phyloP scores from a whole-genome alignment of 2,329 filamentous ascomycete species.

The Pseudohalonectria lignicola region DNA sequence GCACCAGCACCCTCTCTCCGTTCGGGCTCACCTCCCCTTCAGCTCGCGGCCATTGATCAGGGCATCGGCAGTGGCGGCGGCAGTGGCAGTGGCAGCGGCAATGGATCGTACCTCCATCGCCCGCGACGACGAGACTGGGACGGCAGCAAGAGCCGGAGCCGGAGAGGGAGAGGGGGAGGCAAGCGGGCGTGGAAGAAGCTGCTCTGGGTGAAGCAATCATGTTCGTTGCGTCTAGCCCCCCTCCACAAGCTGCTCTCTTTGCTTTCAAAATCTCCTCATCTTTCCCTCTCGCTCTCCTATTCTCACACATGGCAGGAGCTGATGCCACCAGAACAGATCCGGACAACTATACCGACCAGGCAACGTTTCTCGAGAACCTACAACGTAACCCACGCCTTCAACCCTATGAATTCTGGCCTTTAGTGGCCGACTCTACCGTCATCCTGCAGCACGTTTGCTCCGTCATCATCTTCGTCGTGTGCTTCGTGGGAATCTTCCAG shows the following conservation, averaged over 20 bases:
- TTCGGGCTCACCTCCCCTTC: too few relatives aligned
- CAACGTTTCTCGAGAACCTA: slow-evolving; percentile 90
- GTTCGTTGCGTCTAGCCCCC: too few relatives aligned
- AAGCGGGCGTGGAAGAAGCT: slow-evolving; percentile 87
- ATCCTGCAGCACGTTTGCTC: slow-evolving; percentile 96
- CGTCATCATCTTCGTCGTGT: slow-evolving; percentile 87
- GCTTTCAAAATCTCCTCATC: neutral
- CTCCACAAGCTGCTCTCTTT: too few relatives aligned
- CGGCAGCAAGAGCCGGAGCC: slow-evolving; percentile 52
- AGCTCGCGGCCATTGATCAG: too few relatives aligned
- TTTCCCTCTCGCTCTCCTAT: slow-evolving; percentile 2
- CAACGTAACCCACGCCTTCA: slow-evolving; percentile 88
- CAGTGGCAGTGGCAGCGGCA: too few relatives aligned
- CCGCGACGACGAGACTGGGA: slow-evolving; percentile 16
- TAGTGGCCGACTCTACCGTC: slow-evolving; percentile 89
- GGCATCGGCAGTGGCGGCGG: too few relatives aligned
- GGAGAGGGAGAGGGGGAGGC: slow-evolving; percentile 51
- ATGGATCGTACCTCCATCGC: too few relatives aligned
- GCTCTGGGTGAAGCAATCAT: slow-evolving; percentile 95
- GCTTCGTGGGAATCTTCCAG: slow-evolving; percentile 83
- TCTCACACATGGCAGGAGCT: neutral
- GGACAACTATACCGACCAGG: slow-evolving; percentile 98
- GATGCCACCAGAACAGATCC: slow-evolving; percentile 55
- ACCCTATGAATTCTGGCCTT: slow-evolving; percentile 95
- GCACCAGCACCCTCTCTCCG: too few relatives aligned